A percentile compares a stretch with the other conserved stretches of the same genome.
Evolutionary conservation across 225 moss, liverwort and hornwort species (phyloP).

Genomic region (Anthoceros angustus): DNA sequence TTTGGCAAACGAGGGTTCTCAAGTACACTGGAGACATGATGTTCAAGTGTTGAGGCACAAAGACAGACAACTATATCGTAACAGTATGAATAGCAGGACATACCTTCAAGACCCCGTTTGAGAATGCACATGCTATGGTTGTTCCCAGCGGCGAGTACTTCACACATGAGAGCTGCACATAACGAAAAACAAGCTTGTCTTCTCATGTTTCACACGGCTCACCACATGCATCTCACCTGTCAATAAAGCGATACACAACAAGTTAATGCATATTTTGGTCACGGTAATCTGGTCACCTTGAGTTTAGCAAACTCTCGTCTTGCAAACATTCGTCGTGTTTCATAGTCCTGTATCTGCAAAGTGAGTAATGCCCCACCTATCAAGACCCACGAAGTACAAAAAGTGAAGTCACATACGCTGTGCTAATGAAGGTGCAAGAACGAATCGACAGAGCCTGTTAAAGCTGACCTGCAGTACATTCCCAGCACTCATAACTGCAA

Average conservation of each 20-base stretch:
- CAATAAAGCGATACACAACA: not conserved
- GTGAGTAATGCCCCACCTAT: too few relatives aligned
- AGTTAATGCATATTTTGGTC: not conserved
- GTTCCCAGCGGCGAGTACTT: slow-evolving; percentile 30
- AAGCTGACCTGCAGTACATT: slow-evolving; percentile 26
- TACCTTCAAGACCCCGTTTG: slow-evolving; percentile 45
- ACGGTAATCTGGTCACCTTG: not conserved
- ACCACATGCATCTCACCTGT: not conserved
- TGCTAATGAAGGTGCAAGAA: too few relatives aligned
- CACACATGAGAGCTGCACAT: slow-evolving; percentile 25
- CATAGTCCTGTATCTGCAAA: not conserved
- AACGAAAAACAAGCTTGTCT: not conserved
- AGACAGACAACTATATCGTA: too few relatives aligned
- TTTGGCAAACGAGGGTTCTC: not conserved
- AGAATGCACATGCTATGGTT: slow-evolving; percentile 28
- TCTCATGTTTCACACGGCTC: not conserved
- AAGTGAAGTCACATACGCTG: too few relatives aligned
- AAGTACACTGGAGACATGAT: not conserved
- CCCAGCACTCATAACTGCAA: slow-evolving; percentile 31
- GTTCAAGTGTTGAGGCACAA: too few relatives aligned
- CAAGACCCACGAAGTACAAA: too few relatives aligned
- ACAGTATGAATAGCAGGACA: not conserved
- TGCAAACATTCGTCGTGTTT: not conserved
- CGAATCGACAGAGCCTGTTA: not conserved
- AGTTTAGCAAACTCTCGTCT: not conserved